These are phyloP conservation scores for Syzygium malaccense DNA, from an alignment of 441 rosid genomes.

Conservation along the genomic window DNA sequence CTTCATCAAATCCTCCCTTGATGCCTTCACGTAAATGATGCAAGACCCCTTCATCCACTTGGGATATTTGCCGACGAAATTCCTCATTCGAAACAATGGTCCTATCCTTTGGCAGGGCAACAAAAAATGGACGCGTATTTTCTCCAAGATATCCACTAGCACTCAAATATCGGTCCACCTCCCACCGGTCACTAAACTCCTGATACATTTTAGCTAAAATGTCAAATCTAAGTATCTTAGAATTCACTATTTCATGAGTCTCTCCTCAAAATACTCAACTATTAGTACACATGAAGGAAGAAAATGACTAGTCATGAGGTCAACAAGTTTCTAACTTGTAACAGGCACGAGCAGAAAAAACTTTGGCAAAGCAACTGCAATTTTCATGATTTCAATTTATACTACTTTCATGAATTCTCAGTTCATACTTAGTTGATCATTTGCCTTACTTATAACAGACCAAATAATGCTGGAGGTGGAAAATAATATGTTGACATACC, in stretches of 20 bases:
- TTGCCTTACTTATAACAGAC: background rate
- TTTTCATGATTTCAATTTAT: background rate
- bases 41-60: slow-evolving; percentile 66
- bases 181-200: slow-evolving; percentile 87
- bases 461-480: background rate
- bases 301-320: background rate
- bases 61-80: slow-evolving; percentile 76
- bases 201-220: slow-evolving; percentile 9
- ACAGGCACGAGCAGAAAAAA: background rate
- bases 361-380: background rate
- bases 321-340: background rate
- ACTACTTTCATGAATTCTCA: background rate
- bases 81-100: slow-evolving; percentile 75
- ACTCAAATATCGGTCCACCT: slow-evolving; percentile 84
- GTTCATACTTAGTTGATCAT: background rate
- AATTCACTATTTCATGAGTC: background rate
- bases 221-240: background rate
- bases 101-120: slow-evolving; percentile 88
- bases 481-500: slow-evolving; percentile 29
- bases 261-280: background rate
- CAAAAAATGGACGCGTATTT: slow-evolving; percentile 72
- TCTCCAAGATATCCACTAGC: slow-evolving; percentile 95
- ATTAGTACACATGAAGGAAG: background rate
- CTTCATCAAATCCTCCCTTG: slow-evolving; percentile 92
- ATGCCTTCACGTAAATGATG: slow-evolving; percentile 68